Conservation (phyloP, 2,329 filamentous ascomycete genomes). For the Drechmeria coniospora region DNA sequence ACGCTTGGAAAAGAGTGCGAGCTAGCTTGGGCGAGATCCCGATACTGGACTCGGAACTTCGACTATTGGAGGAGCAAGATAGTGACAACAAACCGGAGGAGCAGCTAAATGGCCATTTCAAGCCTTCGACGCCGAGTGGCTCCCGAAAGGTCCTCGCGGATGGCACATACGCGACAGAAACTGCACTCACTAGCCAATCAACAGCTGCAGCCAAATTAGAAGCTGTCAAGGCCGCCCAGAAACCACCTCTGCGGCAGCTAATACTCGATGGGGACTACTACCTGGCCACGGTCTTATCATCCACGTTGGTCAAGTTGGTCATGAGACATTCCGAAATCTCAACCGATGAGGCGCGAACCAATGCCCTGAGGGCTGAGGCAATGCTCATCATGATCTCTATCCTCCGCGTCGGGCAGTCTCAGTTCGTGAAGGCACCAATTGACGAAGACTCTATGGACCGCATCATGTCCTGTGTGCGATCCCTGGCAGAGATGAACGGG, state of each 20-base stretch:
- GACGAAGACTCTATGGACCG: conserved; percentile 97
- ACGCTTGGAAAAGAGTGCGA: conserved; percentile 92
- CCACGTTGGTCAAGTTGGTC: conserved; percentile 89
- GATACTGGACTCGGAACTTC: conserved; percentile 87
- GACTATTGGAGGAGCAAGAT: conserved; percentile 74
- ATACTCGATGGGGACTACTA: conserved; percentile 98
- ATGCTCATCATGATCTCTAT: conserved; percentile 99
- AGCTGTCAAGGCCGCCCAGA: conserved; percentile 91
- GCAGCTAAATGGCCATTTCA: conserved; percentile 68
- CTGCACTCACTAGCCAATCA: conserved; percentile 83
- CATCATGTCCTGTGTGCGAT: conserved; percentile 94
- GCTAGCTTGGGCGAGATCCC: conserved; percentile 92
- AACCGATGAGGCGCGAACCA: conserved; percentile 69
- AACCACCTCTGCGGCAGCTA: conserved; percentile 84
- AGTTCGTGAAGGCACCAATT: conserved; percentile 93
- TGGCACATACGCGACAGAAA: conserved; percentile 95
- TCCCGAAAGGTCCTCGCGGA: conserved; percentile 88
- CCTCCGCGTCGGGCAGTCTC: conserved; percentile 93
- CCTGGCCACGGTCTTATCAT: conserved; percentile 84
- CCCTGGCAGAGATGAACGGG: conserved; percentile 75
- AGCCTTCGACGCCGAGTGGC: conserved; percentile 59
- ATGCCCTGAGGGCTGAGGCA: conserved; percentile 85
- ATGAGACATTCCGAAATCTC: conserved; percentile 96
- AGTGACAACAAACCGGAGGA: conserved; percentile 46
- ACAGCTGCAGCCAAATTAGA: conserved; percentile 81